These are phyloP conservation scores for Scutellaria galericulata DNA, from an alignment of 257 asterid genomes.

Conservation along the genomic window DNA sequence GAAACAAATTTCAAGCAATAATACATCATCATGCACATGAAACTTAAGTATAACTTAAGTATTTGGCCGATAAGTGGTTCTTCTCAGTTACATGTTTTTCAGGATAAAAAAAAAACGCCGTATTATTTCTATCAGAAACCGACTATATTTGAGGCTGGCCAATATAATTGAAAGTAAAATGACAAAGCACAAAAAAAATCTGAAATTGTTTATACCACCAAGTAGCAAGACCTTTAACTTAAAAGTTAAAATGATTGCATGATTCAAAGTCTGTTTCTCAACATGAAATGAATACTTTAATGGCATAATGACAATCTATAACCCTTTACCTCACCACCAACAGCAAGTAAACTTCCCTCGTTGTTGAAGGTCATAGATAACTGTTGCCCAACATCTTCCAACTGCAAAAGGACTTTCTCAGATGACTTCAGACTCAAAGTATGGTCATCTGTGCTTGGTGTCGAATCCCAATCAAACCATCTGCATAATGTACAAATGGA, in stretches of 20 bases:
- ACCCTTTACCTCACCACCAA: slow-evolving; percentile 88
- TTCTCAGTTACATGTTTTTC: not conserved
- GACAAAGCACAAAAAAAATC: not conserved
- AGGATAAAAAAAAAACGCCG: not conserved
- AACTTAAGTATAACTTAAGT: not conserved
- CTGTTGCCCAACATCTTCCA: slow-evolving; percentile 90
- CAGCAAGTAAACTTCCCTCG: slow-evolving; percentile 86
- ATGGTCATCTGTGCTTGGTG: slow-evolving; percentile 38
- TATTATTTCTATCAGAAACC: slow-evolving; percentile 2
- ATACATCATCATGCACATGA: not conserved
- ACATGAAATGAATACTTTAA: slow-evolving; percentile 9
- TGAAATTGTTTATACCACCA: not conserved
- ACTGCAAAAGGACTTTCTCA: slow-evolving; percentile 58
- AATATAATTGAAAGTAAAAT: not conserved
- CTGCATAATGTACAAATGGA: slow-evolving; percentile 46
- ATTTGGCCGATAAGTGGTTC: not conserved
- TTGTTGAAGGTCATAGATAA: slow-evolving; percentile 71
- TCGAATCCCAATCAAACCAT: slow-evolving; percentile 76
- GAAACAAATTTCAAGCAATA: not conserved
- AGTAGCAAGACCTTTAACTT: not conserved
- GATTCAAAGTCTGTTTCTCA: slow-evolving; percentile 15
- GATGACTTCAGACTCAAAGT: slow-evolving; percentile 64
- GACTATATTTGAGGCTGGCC: not conserved
- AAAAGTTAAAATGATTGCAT: not conserved
- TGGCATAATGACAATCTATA: slow-evolving; percentile 9